Evolutionary conservation across 2,329 filamentous ascomycete genomes (phyloP).

Genomic region (Colletotrichum euphorbiae): DNA sequence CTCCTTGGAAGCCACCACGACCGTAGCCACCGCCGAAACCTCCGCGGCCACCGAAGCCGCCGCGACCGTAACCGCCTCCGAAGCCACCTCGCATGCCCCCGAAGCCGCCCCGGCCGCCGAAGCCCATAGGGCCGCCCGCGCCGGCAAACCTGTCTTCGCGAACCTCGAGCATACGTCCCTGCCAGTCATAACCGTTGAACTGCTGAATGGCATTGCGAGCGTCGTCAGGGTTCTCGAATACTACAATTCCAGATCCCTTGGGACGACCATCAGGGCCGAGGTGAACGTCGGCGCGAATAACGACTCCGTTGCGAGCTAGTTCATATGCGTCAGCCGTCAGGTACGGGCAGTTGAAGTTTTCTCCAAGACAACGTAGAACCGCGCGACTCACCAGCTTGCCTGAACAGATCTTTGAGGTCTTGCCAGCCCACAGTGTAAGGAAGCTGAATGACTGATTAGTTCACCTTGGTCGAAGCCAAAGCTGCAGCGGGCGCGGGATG

Average conservation of each 20-base stretch:
- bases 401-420: slow-evolving; percentile 98
- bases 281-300: slow-evolving; percentile 96
- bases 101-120: slow-evolving; percentile 69
- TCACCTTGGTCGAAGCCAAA: slow-evolving; percentile 40
- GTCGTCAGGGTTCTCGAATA: slow-evolving; percentile 94
- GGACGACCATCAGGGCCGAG: slow-evolving; percentile 90
- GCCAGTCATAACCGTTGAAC: slow-evolving; percentile 99
- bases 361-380: background rate
- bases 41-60: slow-evolving; percentile 57
- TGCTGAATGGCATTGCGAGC: slow-evolving; percentile 95
- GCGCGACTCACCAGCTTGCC: slow-evolving; percentile 85
- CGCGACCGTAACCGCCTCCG: slow-evolving; percentile 64
- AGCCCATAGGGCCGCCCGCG: slow-evolving; percentile 62
- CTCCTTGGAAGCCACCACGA: slow-evolving; percentile 52
- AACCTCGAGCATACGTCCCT: slow-evolving; percentile 91
- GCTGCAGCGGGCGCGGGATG: slow-evolving; percentile 45
- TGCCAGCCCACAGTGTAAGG: slow-evolving; percentile 99
- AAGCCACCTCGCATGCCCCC: slow-evolving; percentile 70
- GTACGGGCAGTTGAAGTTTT: background rate
- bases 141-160: slow-evolving; percentile 95
- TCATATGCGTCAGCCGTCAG: background rate
- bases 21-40: slow-evolving; percentile 57
- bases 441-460: slow-evolving; percentile 69
- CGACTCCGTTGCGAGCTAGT: slow-evolving; percentile 74
- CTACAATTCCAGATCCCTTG: slow-evolving; percentile 96